Conservation (phyloP, 257 asterid species). For the Ocimum tenuiflorum region DNA sequence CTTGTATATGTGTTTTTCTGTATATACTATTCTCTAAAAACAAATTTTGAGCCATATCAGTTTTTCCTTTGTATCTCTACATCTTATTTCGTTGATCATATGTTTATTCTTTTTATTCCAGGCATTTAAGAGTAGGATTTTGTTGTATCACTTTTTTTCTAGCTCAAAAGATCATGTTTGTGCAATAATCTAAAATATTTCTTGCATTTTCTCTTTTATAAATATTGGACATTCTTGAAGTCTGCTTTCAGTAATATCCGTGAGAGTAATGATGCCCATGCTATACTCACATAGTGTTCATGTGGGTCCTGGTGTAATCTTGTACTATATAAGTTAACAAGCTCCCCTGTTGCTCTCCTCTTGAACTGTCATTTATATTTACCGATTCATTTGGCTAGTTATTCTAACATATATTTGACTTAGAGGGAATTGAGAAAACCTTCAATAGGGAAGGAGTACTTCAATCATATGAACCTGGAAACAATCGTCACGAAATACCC, state of each 20-base stretch:
- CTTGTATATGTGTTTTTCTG: background rate
- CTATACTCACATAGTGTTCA: background rate
- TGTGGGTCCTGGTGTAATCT: constrained; percentile 13
- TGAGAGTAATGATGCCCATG: background rate
- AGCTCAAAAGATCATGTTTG: background rate
- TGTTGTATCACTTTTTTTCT: background rate
- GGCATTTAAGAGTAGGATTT: constrained; percentile 4
- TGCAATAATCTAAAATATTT: constrained; percentile 3
- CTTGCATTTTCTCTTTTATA: background rate
- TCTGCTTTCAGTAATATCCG: background rate
- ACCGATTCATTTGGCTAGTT: constrained; percentile 16
- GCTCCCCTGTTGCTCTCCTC: constrained; percentile 6
- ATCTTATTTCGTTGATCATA: background rate
- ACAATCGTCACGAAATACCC: constrained; percentile 78
- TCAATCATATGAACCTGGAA: constrained; percentile 82
- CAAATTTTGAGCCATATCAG: constrained; percentile 1
- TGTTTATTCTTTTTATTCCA: constrained; percentile 6
- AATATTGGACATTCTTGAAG: background rate
- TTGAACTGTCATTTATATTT: constrained; percentile 7
- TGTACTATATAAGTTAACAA: background rate
- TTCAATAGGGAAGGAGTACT: constrained; percentile 88
- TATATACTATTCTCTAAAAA: background rate
- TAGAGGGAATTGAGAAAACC: constrained; percentile 93
- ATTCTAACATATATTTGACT: constrained; percentile 16
- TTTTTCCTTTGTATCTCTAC: constrained; percentile 8